Evolutionary conservation across 305 asterid species (phyloP), one percentile per base, ranked within the genome.

Genomic region (Andrographis paniculata): DNA sequence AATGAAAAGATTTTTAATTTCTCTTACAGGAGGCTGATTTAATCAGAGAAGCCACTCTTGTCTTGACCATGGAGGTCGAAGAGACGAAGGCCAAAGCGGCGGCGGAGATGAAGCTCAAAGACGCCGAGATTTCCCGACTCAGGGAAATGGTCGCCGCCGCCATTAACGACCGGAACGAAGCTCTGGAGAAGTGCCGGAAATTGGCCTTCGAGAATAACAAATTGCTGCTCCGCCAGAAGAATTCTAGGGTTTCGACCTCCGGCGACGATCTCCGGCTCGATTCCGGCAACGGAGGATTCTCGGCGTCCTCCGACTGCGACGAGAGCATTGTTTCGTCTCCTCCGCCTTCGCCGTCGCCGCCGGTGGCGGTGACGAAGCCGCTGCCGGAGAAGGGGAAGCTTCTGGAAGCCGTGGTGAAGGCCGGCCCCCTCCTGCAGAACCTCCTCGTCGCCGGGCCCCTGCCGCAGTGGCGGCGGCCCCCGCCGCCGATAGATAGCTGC

Each of bases 381-480:
- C 55, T 88, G 56, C 95, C 95, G 17, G 79, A 76, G 48, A 78
- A 75, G 41, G 97, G 97, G 17, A 71, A 70, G 50, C 66, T 84
- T 23, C 65, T 88, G 56, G 70, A 81, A 49, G 95, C 97, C 22
- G 93, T 88, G 15, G 72, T 79, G 71, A 64, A 71, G 52, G 95
- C 97, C 27, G 97, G 95, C 19, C 95, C 97, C 5, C 48, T 87
- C 28, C 72, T 84, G 5, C 94, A 84, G 63, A 77, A 82, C 9
- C 82, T 81, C 19, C 74, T 84, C 50, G 72, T 79, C 33, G 92
- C 95, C 20, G 95, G 95, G 1, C 95, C 95, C 17, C 77, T 87
- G 0, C 95, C 95, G 0, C 82, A 69, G 69, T 87, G 97, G 95
- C 88, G 94, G 66, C 83, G 78, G 78, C 97, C 97, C 20, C 95